Percentiles rank a stretch among this genome's conserved stretches.
phyloP scores from a whole-genome alignment of 768 basidiomycete genomes.

The Amanita thiersii region DNA sequence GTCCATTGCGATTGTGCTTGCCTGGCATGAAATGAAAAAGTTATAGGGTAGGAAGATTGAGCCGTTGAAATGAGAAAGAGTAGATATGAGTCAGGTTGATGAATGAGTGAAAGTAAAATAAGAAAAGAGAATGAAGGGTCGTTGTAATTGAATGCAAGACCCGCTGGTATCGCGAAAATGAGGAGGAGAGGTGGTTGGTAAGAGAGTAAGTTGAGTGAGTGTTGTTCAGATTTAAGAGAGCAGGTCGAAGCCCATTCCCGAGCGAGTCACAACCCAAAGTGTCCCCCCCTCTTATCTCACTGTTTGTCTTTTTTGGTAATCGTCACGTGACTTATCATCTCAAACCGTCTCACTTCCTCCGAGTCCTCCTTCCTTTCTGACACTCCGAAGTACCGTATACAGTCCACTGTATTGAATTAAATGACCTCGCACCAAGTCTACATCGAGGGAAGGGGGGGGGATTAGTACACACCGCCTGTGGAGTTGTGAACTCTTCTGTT shows the following conservation, averaged over 20 bases:
- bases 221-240: background rate
- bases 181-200: background rate
- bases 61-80: background rate
- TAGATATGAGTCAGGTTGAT: slow-evolving; percentile 7
- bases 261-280: too few species aligned
- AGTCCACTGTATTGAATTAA: too few species aligned
- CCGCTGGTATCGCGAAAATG: background rate
- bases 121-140: background rate
- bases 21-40: slow-evolving; percentile 9
- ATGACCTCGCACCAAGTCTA: too few species aligned
- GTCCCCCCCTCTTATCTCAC: slow-evolving; percentile 2
- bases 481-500: too few species aligned
- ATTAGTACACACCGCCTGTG: too few species aligned
- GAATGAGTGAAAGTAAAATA: background rate
- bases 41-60: too few species aligned
- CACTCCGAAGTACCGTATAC: too few species aligned
- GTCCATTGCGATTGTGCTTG: slow-evolving; percentile 6
- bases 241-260: slow-evolving; percentile 6
- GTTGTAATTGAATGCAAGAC: slow-evolving; percentile 9
- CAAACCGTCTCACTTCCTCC: background rate
- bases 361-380: too few species aligned
- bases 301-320: background rate
- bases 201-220: background rate
- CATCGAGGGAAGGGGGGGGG: too few species aligned
- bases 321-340: slow-evolving; percentile 2